A percentile compares a stretch with the other conserved stretches of the same genome.
Evolutionary conservation across 2,329 filamentous ascomycete genomes (phyloP).

Genomic region (Akanthomyces uredinophilus): DNA sequence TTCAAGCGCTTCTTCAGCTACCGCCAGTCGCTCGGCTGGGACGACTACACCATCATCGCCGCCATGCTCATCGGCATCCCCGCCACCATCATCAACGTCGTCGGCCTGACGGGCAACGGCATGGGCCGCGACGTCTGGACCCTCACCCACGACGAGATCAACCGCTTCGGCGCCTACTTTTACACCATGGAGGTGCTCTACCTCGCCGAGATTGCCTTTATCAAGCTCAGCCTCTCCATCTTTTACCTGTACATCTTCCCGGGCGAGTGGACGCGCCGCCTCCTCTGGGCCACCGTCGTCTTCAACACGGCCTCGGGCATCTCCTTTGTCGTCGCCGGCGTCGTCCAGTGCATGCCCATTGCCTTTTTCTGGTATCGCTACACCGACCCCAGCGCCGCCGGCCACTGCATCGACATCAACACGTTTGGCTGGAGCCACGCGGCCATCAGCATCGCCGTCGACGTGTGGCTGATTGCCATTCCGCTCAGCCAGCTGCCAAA

Average conservation of each 20-base stretch:
- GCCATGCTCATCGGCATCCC: constrained; percentile 26
- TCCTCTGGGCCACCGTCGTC: constrained; percentile 38
- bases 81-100: constrained; percentile 27
- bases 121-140: constrained; percentile 52
- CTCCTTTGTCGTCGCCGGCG: constrained; percentile 37
- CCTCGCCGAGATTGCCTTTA: constrained; percentile 40
- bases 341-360: constrained; percentile 50
- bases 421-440: constrained; percentile 47
- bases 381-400: constrained; percentile 36
- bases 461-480: constrained; percentile 47
- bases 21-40: constrained; percentile 33
- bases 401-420: constrained; percentile 46
- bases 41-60: constrained; percentile 34
- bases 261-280: constrained; percentile 28
- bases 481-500: constrained; percentile 41
- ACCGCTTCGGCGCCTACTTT: constrained; percentile 38
- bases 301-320: constrained; percentile 37
- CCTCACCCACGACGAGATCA: constrained; percentile 35
- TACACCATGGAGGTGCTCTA: constrained; percentile 42
- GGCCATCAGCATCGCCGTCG: constrained; percentile 45
- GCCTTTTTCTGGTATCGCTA: constrained; percentile 48
- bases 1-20: constrained; percentile 30
- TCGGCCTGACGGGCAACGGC: constrained; percentile 33
- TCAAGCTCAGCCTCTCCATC: constrained; percentile 48
- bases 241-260: constrained; percentile 55